Base-by-base conservation (phyloP, 2,329 filamentous ascomycete species). In the Colletotrichum destructivum region DNA sequence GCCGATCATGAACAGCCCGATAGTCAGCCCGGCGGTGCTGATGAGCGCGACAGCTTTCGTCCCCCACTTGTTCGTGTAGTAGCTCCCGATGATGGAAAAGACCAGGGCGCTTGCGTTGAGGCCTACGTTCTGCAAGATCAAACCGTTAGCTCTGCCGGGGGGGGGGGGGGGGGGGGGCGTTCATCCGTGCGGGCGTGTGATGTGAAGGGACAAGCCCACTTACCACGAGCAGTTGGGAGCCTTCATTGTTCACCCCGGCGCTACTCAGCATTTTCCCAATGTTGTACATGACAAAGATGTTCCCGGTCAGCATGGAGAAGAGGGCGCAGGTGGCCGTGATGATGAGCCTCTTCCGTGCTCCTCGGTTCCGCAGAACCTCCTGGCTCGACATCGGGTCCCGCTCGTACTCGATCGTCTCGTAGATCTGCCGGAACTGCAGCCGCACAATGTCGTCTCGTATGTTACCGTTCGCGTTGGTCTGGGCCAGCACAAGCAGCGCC, bases 401-500 rank as follows among this genome's bases (percentile, higher is more conserved):
- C 2, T 70, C 62, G 2, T 57, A 70, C 23, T 65, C 54, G 6
- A 66, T 66, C 6, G 67, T 57, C 7, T 60, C 54, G 67, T 55
- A 70, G 6, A 70, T 70, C 13, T 70, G 62, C 2, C 57, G 18
- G n/a, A 66, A 70, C 38, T 70, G 62, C 2, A 66, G 63, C 15
- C 62, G 54, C 9, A 70, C 62, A 2, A 70, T n/a, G 9, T 55
- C 62, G n/a, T 70, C 62, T 15, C 42, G 21, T 18, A 26, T 52
- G 12, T 70, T 23, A 1, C 62, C 62, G 4, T 40, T 60, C 11
- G 62, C 35, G 6, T 70, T 64, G 0, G 40, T 46, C 38, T 56
- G 38, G 3, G 67, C 55, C 6, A 70, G 54, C 4, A 70, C 62
- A 15, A 23, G 13, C 31, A 69, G 23, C 4, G 61, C 66, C 11